A percentile compares a stretch with the other conserved stretches of the same genome.
phyloP scores from a whole-genome alignment of 441 rosid species.

The Pelargonium cotyledonis region DNA sequence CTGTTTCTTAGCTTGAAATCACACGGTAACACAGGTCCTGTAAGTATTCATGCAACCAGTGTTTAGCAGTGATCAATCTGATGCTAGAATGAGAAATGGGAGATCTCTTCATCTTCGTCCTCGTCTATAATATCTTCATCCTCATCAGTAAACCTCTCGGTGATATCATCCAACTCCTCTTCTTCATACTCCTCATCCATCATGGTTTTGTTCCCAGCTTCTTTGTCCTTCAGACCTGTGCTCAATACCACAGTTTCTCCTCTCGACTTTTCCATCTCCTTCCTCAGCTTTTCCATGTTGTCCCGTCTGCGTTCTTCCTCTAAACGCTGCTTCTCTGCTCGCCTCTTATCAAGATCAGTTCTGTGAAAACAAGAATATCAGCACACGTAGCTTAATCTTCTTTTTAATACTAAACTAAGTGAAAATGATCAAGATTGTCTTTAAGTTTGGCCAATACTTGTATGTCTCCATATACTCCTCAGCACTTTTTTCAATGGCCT shows the following conservation, averaged over 20 bases:
- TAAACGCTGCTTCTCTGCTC: slow-evolving; percentile 63
- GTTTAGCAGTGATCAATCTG: too few species aligned
- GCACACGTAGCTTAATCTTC: neutral
- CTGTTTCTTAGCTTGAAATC: too few species aligned
- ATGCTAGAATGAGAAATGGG: slow-evolving; percentile 36
- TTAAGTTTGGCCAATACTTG: slow-evolving; percentile 37
- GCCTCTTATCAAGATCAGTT: slow-evolving; percentile 86
- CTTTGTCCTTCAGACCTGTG: slow-evolving; percentile 61
- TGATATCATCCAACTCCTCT: slow-evolving; percentile 31
- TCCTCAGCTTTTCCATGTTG: slow-evolving; percentile 68
- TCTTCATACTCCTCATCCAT: slow-evolving; percentile 32
- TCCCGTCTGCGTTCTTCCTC: slow-evolving; percentile 64
- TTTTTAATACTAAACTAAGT: too few species aligned
- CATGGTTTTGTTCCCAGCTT: slow-evolving; percentile 24
- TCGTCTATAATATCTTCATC: slow-evolving; percentile 48
- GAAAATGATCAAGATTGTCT: too few species aligned
- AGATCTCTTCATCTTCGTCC: slow-evolving; percentile 70
- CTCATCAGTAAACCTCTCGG: slow-evolving; percentile 32
- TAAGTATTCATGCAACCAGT: too few species aligned
- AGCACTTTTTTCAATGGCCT: slow-evolving; percentile 73
- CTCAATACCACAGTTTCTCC: slow-evolving; percentile 81
- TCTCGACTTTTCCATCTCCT: slow-evolving; percentile 75
- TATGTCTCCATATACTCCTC: slow-evolving; percentile 85
- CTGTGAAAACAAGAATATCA: slow-evolving; percentile 26
- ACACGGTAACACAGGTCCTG: too few species aligned